Percentiles rank a stretch among this genome's conserved stretches.
Conservation (phyloP, 768 basidiomycete species). For the Rhodocollybia butyracea region DNA sequence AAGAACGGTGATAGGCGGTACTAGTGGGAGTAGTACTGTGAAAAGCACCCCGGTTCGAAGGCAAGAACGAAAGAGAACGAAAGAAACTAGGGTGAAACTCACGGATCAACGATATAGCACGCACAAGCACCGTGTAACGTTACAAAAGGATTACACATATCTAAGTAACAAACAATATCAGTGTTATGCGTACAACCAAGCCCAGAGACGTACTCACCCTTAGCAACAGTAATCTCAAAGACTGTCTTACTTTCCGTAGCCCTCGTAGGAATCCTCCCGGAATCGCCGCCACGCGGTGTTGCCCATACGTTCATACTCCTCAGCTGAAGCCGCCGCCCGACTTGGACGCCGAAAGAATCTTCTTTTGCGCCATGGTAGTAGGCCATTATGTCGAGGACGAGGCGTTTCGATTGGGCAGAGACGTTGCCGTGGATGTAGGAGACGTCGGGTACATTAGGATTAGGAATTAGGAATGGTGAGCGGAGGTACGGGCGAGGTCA, state of each 20-base stretch:
- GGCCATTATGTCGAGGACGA: neutral
- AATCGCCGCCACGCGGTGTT: neutral
- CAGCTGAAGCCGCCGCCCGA: slow-evolving; percentile 4
- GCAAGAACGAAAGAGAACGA: neutral
- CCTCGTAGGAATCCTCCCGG: neutral
- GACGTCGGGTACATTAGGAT: neutral
- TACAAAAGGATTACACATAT: slow-evolving; percentile 13
- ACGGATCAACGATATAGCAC: slow-evolving; percentile 12
- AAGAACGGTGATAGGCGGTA: too few species aligned
- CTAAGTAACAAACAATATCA: neutral
- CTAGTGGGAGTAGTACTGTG: too few species aligned
- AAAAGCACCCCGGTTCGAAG: neutral
- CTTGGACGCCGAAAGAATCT: slow-evolving; percentile 3
- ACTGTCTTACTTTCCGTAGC: slow-evolving; percentile 9
- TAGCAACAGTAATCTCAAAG: slow-evolving; percentile 7
- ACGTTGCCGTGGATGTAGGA: slow-evolving; percentile 4
- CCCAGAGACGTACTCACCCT: slow-evolving; percentile 2
- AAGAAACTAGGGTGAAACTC: neutral
- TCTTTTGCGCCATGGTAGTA: slow-evolving; percentile 4
- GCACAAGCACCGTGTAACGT: slow-evolving; percentile 12
- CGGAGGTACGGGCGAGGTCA: neutral
- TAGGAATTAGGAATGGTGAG: neutral
- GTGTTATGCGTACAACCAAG: neutral
- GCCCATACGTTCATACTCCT: slow-evolving; percentile 9
- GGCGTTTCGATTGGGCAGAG: slow-evolving; percentile 5